Percentiles rank a stretch among this genome's conserved stretches.
Evolutionary conservation across 768 basidiomycete genomes (phyloP).

Genomic region (Pleurotus sapidus): DNA sequence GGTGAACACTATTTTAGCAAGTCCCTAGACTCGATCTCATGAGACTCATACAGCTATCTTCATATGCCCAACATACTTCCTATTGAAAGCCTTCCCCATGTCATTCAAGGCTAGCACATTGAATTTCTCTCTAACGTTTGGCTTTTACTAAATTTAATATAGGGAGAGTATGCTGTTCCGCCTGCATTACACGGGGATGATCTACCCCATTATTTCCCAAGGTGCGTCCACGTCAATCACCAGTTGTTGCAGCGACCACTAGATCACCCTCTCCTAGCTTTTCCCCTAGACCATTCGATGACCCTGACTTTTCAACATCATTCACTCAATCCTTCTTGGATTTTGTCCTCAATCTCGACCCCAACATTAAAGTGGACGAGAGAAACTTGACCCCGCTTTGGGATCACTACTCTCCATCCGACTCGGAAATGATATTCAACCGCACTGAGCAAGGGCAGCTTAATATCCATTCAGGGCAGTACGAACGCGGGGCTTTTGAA

Average conservation of each 20-base stretch:
- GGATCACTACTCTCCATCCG: conserved; percentile 21
- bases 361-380: conserved; percentile 25
- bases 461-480: neutral
- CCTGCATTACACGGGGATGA: conserved; percentile 39
- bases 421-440: conserved; percentile 48
- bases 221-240: conserved; percentile 26
- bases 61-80: conserved; percentile 40
- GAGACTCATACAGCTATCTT: conserved; percentile 30
- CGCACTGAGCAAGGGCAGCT: neutral
- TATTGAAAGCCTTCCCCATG: conserved; percentile 28
- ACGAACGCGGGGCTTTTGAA: neutral
- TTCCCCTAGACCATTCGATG: conserved; percentile 25
- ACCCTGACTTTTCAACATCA: conserved; percentile 30
- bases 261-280: neutral
- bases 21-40: neutral
- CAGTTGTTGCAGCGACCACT: neutral
- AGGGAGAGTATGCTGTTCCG: conserved; percentile 43
- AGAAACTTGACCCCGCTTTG: conserved; percentile 36
- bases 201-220: conserved; percentile 36
- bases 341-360: conserved; percentile 28
- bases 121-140: neutral
- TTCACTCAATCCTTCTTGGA: conserved; percentile 36
- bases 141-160: neutral
- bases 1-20: conserved; percentile 18
- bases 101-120: conserved; percentile 28